Base-by-base conservation (phyloP, 352 stramenopile species). In the Globisporangium paddicum region DNA sequence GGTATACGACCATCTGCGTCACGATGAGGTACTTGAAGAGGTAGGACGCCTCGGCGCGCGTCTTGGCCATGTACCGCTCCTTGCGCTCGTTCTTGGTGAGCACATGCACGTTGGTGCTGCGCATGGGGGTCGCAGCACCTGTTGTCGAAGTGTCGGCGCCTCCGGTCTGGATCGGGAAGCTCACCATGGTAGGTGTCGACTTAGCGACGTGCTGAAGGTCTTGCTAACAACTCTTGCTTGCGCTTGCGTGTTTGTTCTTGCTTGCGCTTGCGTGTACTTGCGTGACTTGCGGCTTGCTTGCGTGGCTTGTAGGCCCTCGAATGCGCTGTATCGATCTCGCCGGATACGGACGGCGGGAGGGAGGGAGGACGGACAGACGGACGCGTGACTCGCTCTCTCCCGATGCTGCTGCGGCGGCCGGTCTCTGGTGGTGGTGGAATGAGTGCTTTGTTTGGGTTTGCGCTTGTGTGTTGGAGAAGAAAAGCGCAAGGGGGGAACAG, bases 21-120 rank as follows among this genome's bases (percentile, higher is more conserved):
- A 94, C 48, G 56, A 94, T 90, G 7, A 94, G 64, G 66, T 91
- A 94, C 71, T 94, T 93, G 72, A 94, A 94, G 49, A 93, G 64
- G 53, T 92, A 94, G 45, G 73, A 71, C 7, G 84, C 84, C 67
- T 93, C 79, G 28, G 71, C 66, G 41, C 84, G 79, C 23, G 77
- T 91, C 67, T 80, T 76, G 37, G 75, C 69, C 77, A 89, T 86
- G 71, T 86, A 91, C 58, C 73, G 69, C 66, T 88, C 80, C 26
- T 78, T 73, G 40, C 80, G 76, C 55, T 84, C 76, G 18, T 85
- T 71, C 60, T 81, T 81, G 28, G 70, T 82, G 11, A 72, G 58
- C 42, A 63, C 5, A 26, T 63, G 57, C 47, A 48, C 49, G 37
- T 35, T 30, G 11, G 55, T 18, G 45, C n/a, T n/a, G n/a, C n/a